Conservation (phyloP, 495 filamentous ascomycete species). For the Penicillium subrubescens region DNA sequence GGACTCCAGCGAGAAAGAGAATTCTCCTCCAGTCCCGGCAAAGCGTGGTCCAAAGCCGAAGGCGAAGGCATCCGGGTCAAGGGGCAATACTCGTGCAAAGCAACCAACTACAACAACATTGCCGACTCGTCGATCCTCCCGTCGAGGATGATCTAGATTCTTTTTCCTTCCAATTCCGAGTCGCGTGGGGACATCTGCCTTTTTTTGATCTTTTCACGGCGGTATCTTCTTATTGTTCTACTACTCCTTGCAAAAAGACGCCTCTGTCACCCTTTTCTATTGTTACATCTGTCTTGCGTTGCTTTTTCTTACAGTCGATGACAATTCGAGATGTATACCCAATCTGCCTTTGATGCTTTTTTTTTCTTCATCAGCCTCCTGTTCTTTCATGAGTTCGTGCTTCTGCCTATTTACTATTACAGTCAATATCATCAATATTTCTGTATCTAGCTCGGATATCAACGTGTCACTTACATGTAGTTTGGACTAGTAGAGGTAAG, state of each 20-base stretch:
- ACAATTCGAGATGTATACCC: constrained; percentile 43
- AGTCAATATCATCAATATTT: constrained; percentile 1
- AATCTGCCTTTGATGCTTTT: constrained; percentile 24
- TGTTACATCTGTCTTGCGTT: not conserved
- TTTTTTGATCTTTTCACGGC: constrained; percentile 20
- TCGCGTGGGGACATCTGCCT: not conserved
- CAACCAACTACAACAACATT: constrained; percentile 30
- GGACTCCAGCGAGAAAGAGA: constrained; percentile 26
- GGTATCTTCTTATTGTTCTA: constrained; percentile 1
- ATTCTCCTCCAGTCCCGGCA: constrained; percentile 27
- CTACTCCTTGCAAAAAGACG: not conserved
- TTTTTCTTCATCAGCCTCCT: constrained; percentile 6
- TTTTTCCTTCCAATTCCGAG: not conserved
- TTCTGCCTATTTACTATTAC: not conserved
- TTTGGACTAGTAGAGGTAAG: not conserved
- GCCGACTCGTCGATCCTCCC: constrained; percentile 45
- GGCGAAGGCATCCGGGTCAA: constrained; percentile 20
- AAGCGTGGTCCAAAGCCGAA: constrained; percentile 22
- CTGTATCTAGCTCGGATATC: not conserved
- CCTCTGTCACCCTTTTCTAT: not conserved
- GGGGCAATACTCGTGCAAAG: constrained; percentile 16
- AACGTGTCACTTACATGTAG: not conserved
- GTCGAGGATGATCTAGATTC: constrained; percentile 31
- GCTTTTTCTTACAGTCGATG: constrained; percentile 19
- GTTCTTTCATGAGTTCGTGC: constrained; percentile 2